phyloP scores from a whole-genome alignment of 1,284 basidiomycete species.

The Phaffia rhodozyma region DNA sequence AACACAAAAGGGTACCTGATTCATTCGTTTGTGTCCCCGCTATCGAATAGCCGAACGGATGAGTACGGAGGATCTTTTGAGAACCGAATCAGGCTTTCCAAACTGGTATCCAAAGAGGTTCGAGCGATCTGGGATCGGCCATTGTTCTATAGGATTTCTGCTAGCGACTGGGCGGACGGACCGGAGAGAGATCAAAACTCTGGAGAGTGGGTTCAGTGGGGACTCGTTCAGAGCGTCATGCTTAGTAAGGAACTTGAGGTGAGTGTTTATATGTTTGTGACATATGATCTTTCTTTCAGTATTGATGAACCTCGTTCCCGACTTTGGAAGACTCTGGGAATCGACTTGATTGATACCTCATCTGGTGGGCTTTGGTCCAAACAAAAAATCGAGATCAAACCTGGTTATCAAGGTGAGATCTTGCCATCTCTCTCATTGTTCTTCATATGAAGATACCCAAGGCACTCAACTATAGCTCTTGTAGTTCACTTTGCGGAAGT shows the following conservation, averaged over 20 bases:
- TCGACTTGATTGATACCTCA: conserved; percentile 61
- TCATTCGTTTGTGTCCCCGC: conserved; percentile 53
- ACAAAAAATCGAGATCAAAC: conserved; percentile 43
- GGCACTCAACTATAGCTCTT: conserved; percentile 9
- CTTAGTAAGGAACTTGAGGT: conserved; percentile 46
- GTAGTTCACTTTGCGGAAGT: conserved; percentile 54
- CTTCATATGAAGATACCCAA: not conserved
- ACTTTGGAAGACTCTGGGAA: conserved; percentile 39
- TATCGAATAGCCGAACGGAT: conserved; percentile 59
- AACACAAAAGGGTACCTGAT: conserved; percentile 43
- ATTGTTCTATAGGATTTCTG: conserved; percentile 61
- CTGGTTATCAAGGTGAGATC: conserved; percentile 50
- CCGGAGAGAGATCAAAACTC: conserved; percentile 46
- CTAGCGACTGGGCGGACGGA: conserved; percentile 63
- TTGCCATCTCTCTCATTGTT: not conserved
- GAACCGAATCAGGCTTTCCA: conserved; percentile 56
- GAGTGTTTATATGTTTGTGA: not conserved
- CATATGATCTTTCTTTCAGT: not conserved
- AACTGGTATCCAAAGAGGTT: conserved; percentile 45
- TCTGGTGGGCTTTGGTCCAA: conserved; percentile 54
- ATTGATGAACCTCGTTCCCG: not conserved
- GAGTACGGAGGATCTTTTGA: conserved; percentile 59
- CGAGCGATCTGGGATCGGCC: conserved; percentile 55
- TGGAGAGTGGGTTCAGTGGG: conserved; percentile 56
- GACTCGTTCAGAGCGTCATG: conserved; percentile 58